phyloP scores from a whole-genome alignment of 2,329 filamentous ascomycete genomes.

The Boeremia lycopersici region DNA sequence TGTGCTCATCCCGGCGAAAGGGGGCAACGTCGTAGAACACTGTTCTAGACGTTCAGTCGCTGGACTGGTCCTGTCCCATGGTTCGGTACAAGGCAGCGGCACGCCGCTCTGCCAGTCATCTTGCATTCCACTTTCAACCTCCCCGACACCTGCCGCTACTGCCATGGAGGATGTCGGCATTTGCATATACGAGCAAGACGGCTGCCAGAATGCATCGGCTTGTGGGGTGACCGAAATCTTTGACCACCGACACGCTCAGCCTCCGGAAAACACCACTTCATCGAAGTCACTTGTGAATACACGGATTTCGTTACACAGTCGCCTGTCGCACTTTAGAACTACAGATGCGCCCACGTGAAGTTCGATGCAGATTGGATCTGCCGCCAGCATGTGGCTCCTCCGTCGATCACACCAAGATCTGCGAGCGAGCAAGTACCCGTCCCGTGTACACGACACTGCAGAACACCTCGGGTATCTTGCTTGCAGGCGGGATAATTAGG shows the following conservation, averaged over 20 bases:
- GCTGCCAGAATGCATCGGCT: slow-evolving; percentile 11
- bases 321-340: slow-evolving; percentile 1
- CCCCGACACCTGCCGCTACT: slow-evolving; percentile 8
- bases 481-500: slow-evolving; percentile 80
- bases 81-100: slow-evolving; percentile 11
- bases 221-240: slow-evolving; percentile 4
- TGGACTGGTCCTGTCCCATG: slow-evolving; percentile 15
- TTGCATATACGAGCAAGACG: slow-evolving; percentile 11
- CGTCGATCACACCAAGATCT: slow-evolving; percentile 5
- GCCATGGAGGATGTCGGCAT: slow-evolving; percentile 2
- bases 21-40: slow-evolving; percentile 17
- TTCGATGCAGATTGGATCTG: slow-evolving; percentile 4
- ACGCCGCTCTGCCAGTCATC: slow-evolving; percentile 14
- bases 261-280: slow-evolving; percentile 9
- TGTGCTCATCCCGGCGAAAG: slow-evolving; percentile 9
- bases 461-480: slow-evolving; percentile 31
- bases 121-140: slow-evolving; percentile 7
- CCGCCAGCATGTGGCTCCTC: slow-evolving; percentile 8
- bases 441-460: not conserved
- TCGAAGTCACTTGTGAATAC: not conserved
- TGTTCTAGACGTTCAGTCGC: slow-evolving; percentile 7
- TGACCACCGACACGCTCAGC: slow-evolving; percentile 6
- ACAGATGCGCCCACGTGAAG: not conserved
- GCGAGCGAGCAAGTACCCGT: not conserved
- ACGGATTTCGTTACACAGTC: not conserved